A percentile compares a stretch with the other conserved stretches of the same genome.
These are phyloP conservation scores for Phanerochaete carnosa DNA, from an alignment of 768 basidiomycete species.

Conservation along the genomic window DNA sequence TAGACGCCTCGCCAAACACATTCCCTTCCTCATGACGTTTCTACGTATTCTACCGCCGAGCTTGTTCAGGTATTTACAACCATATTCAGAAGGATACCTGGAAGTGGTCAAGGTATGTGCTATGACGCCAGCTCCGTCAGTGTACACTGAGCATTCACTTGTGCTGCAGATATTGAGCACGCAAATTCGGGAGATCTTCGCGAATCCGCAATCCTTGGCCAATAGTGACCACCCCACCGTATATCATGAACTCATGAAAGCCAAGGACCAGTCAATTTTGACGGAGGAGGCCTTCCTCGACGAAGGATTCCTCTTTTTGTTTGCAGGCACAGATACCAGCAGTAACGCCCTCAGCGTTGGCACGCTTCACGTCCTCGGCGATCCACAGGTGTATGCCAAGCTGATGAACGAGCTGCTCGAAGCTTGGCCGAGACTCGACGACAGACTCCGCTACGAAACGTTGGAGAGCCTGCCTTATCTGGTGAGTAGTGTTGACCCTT, in stretches of 20 bases:
- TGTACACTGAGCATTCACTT: too few relatives aligned
- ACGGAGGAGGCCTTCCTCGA: conserved; percentile 13
- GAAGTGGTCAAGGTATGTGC: background rate
- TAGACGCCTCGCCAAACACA: conserved; percentile 8
- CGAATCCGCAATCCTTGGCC: conserved; percentile 22
- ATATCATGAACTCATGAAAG: conserved; percentile 30
- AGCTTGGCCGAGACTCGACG: conserved; percentile 39
- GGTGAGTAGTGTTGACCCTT: conserved; percentile 24
- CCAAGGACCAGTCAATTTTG: background rate
- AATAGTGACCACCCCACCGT: conserved; percentile 32
- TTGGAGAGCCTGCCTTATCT: conserved; percentile 45
- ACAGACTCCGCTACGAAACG: conserved; percentile 26
- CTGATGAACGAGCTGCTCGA: conserved; percentile 31
- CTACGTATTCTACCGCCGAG: background rate
- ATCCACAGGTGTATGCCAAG: conserved; percentile 25
- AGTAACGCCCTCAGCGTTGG: conserved; percentile 37
- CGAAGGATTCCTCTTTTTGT: conserved; percentile 23
- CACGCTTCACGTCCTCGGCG: conserved; percentile 33
- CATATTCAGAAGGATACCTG: background rate
- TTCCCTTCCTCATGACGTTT: background rate
- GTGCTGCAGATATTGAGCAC: conserved; percentile 9
- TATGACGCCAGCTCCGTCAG: conserved; percentile 7
- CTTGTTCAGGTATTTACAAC: background rate
- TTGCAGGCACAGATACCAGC: conserved; percentile 44
- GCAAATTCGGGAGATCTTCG: conserved; percentile 17